Base-by-base conservation (phyloP, 2,329 filamentous ascomycete genomes). In the Cryphonectria carpinicola region DNA sequence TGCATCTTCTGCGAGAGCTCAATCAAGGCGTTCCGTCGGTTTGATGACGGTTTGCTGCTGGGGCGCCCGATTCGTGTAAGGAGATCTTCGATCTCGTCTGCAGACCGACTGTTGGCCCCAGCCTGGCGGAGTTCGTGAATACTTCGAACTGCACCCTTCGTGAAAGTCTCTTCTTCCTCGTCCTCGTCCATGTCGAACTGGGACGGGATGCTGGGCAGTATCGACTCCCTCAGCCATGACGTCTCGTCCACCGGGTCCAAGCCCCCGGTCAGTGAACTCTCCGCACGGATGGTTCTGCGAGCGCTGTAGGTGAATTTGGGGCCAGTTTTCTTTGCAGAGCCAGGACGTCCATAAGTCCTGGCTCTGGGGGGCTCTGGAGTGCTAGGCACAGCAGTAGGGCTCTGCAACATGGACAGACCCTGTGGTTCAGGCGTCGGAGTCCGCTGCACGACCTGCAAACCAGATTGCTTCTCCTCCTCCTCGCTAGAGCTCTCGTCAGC, bases 41-140 rank as follows among this genome's bases (percentile, higher is more conserved):
- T 82, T 0, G 87, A 88, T 4, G 82, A 82, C 8, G 84, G 78
- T 49, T 83, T 82, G 19, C 77, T 75, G 37, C 79, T 80, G 0
- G 88, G 87, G 7, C 75, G 78, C 52, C 88, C 88, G 73, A 92
- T 87, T 68, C 89, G 85, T 61, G 88, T 87, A 67, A 90, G 79
- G 22, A 91, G 79, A 74, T 92, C 90, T 72, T 90, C 87, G 79
- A 92, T 86, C 75, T 90, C 88, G 73, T 92, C 89, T 5, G 89
- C 83, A 73, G 90, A 90, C 39, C 90, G 86, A 75, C 88, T 90
- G 76, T 91, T 91, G 32, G 88, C 89, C 22, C 90, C 90, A 5
- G 89, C 89, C 71, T 90, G 87, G 66, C 89, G 84, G 58, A 92
- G 79, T 76, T 92, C 90, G 76, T 92, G 89, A 25, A 92, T 87